Percentiles rank a stretch among this genome's conserved stretches.
These are phyloP conservation scores for Citrus glauca DNA, from an alignment of 345 rosid genomes.

Conservation along the genomic window DNA sequence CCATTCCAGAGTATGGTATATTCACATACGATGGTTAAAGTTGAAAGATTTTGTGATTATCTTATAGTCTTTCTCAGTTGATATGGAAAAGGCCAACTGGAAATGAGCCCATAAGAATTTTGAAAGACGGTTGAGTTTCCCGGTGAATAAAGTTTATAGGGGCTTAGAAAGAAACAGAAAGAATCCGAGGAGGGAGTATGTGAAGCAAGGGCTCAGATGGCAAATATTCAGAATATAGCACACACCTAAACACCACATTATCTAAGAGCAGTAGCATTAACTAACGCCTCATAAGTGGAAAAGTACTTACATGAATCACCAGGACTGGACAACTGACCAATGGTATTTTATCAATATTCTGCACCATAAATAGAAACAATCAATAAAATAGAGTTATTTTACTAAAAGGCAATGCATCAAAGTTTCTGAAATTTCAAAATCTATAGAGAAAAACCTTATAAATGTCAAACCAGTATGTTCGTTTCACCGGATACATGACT, in stretches of 20 bases:
- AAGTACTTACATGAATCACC: conserved; percentile 65
- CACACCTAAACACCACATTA: neutral
- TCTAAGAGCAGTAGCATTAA: neutral
- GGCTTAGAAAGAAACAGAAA: neutral
- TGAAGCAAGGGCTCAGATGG: neutral
- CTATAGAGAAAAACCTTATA: conserved; percentile 48
- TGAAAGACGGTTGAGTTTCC: neutral
- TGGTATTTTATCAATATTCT: conserved; percentile 89
- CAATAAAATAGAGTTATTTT: conserved; percentile 10
- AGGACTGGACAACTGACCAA: conserved; percentile 72
- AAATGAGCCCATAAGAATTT: neutral
- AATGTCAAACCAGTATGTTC: conserved; percentile 94
- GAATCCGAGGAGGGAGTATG: neutral
- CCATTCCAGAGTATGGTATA: neutral
- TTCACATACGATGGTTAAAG: neutral
- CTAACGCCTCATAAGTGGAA: neutral
- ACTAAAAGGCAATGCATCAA: neutral
- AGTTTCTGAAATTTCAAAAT: neutral
- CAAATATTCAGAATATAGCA: neutral
- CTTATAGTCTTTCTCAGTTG: neutral
- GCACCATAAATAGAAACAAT: conserved; percentile 25
- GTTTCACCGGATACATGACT: conserved; percentile 88
- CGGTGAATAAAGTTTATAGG: neutral
- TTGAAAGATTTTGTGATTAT: neutral
- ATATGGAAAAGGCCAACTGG: neutral